Conservation (phyloP, 2,329 filamentous ascomycete species). For the Pseudovirgaria hyperparasitica region DNA sequence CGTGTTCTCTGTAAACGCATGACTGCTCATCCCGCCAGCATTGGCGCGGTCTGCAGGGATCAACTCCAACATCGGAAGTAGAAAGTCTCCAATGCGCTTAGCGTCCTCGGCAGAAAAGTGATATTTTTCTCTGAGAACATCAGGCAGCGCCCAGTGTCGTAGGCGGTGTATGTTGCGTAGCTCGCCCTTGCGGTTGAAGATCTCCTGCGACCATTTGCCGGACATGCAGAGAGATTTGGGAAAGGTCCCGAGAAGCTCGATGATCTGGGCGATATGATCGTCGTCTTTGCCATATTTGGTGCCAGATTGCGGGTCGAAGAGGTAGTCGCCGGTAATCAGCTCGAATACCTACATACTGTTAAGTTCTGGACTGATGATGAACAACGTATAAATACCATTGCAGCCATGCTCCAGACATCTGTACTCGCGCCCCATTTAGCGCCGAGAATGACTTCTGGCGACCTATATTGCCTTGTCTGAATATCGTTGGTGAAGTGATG, state of each 20-base stretch:
- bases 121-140: constrained; percentile 92
- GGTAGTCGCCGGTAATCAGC: constrained; percentile 92
- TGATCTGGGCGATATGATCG: constrained; percentile 97
- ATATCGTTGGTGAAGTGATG: constrained; percentile 99
- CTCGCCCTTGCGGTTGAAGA: constrained; percentile 96
- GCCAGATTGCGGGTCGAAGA: constrained; percentile 95
- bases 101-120: constrained; percentile 80
- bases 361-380: constrained; percentile 2
- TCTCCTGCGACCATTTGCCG: constrained; percentile 96
- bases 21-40: constrained; percentile 86
- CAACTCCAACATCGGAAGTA: constrained; percentile 84
- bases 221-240: constrained; percentile 83
- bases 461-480: constrained; percentile 92
- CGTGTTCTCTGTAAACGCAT: constrained; percentile 71
- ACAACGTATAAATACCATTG: constrained; percentile 58
- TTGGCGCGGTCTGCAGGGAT: constrained; percentile 82
- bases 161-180: constrained; percentile 93
- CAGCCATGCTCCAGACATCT: constrained; percentile 98
- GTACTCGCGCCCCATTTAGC: constrained; percentile 99
- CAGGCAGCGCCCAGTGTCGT: constrained; percentile 87
- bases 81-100: constrained; percentile 66
- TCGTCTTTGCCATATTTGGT: constrained; percentile 99
- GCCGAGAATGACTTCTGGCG: constrained; percentile 91
- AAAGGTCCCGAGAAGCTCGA: constrained; percentile 87
- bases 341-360: constrained; percentile 64